Base-by-base conservation (phyloP, 2,329 filamentous ascomycete genomes). In the Arachnopeziza araneosa region DNA sequence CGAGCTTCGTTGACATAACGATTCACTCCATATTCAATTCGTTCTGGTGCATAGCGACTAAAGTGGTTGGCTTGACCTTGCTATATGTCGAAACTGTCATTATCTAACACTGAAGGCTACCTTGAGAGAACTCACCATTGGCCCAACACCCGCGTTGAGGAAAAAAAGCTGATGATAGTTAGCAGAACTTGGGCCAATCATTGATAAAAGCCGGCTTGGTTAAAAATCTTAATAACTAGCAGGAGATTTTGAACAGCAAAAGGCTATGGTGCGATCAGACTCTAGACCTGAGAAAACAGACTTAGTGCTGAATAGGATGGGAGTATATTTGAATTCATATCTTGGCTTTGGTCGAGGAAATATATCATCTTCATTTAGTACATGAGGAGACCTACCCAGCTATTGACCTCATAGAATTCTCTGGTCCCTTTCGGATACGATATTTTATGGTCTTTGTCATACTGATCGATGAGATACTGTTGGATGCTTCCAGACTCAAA, bases 51-150 rank as follows among this genome's bases (percentile, higher is more conserved):
- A 70, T 96, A 96, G 59, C 90, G 83, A 54, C 78, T 78, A 75
- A 96, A 96, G 75, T 96, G 91, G 74, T 95, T 92, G 56, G 90
- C 83, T 74, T 96, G 90, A 52, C 83, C 88, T 70, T 93, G 90
- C 89, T 44, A 44, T 12, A 93, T 93, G 12, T 22, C 26, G 5
- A 49, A 51, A 44, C 5, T 4, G 12, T 44, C 36, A 44, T 8
- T 14, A 44, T 19, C 36, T 17, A 2, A 50, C 6, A 50, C 21
- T 44, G 12, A 44, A 14, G 36, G 12, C 4, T 44, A 14, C 4
- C 12, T 44, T 12, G 2, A 57, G 8, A 53, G 12, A 52, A 54
- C 24, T 51, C 49, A 52, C 52, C 56, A 63, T 59, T 0, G 90
- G 90, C 0, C 90, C 90, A 1, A 93, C 78, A 1, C 90, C 90